Percentiles rank a stretch among this genome's conserved stretches.
These are phyloP conservation scores for Sporothrix humicola DNA, from an alignment of 2,329 filamentous ascomycete genomes.

Conservation along the genomic window DNA sequence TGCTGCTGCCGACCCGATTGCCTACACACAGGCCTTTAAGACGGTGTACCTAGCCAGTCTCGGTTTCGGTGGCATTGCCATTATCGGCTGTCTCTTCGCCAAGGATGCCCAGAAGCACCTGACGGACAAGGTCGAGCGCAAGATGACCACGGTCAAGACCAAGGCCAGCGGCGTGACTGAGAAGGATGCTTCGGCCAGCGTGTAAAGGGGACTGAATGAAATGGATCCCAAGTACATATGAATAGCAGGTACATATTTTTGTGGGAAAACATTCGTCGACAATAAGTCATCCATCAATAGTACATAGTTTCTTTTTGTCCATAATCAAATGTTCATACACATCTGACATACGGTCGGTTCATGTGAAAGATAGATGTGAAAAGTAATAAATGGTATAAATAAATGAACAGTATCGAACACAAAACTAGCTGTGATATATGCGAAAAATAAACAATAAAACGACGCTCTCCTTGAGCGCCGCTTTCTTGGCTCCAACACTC, in stretches of 20 bases:
- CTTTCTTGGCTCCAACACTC: neutral
- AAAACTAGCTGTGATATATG: neutral
- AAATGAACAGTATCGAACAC: neutral
- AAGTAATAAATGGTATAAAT: neutral
- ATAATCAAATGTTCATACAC: neutral
- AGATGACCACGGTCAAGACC: slow-evolving; percentile 21
- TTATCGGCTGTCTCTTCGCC: slow-evolving; percentile 29
- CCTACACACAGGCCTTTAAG: slow-evolving; percentile 31
- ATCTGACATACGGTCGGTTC: neutral
- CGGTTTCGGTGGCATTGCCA: slow-evolving; percentile 30
- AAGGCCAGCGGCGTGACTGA: neutral
- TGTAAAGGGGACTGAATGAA: too few relatives aligned
- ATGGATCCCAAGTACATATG: neutral
- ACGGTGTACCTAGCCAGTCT: slow-evolving; percentile 32
- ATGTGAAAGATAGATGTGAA: neutral
- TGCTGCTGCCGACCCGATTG: neutral
- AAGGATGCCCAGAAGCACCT: slow-evolving; percentile 31
- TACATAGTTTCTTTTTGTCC: neutral
- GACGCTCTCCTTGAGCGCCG: neutral
- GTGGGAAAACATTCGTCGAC: too few relatives aligned
- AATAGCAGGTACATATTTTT: neutral
- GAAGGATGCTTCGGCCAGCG: neutral
- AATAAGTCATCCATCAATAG: neutral
- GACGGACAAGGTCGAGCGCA: slow-evolving; percentile 30
- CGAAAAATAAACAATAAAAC: neutral